Base-by-base conservation (phyloP, 177 flowering plant species). In the Tripterygium wilfordii region DNA sequence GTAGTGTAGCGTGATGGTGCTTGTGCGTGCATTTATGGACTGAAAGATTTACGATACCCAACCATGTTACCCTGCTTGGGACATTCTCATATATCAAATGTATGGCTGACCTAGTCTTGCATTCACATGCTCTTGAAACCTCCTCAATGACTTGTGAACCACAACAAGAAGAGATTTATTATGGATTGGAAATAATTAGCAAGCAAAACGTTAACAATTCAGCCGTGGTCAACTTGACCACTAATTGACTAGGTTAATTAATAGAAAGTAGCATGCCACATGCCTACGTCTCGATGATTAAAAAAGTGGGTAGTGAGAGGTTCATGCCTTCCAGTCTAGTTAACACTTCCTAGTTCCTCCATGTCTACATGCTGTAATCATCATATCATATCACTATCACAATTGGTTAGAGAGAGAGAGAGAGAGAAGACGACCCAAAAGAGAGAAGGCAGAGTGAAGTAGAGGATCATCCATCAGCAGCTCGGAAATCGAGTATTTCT, bases 311-410 rank as follows among this genome's bases (percentile, higher is more conserved):
- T 35, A 38, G 40, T 39, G 58, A 46, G 49, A 29, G 37, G 35
- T 42, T 39, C 56, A 56, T 32, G 37, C 58, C 38, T 41, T 45
- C 33, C 38, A 10, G 14, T 51, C 53, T 45, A 50, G 66, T 62
- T 51, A 42, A 41, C 47, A 31, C n/a, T n/a, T n/a, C n/a, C n/a
- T n/a, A n/a, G n/a, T 42, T 57, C 42, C 58, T 57, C 48, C 57
- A 40, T 45, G 48, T 52, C 52, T 51, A 33, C 41, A 40, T 43
- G 29, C 28, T 24, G 43, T 21, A 18, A 29, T 33, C n/a, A 14
- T 4, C 17, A n/a, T 26, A 43, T 44, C 40, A 30, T 35, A 13
- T 8, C 28, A 31, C 30, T 43, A 18, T 32, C 23, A 13, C 41
- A 39, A 14, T 30, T 39, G 47, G 42, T 23, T 13, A 25, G 22